A percentile compares a stretch with the other conserved stretches of the same genome.
These are phyloP conservation scores for Citrullus colocynthis DNA, from an alignment of 306 rosid species.

Conservation along the genomic window DNA sequence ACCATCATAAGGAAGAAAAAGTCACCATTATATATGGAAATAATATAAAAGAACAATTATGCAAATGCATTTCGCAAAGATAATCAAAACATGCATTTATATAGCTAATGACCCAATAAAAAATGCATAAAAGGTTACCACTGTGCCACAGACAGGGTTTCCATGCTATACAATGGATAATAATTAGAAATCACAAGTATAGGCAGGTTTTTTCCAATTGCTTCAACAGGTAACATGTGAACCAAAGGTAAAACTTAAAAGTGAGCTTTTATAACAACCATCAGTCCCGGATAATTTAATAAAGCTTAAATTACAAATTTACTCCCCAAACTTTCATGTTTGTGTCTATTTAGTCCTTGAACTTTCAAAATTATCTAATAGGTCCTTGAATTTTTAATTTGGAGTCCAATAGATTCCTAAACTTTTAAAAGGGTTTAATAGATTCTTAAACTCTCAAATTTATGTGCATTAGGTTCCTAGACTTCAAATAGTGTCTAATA, in stretches of 20 bases:
- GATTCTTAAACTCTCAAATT: too few relatives aligned
- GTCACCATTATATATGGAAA: background rate
- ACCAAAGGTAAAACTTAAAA: background rate
- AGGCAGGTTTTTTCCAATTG: background rate
- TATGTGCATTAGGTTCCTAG: too few relatives aligned
- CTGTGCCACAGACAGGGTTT: background rate
- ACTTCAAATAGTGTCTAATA: too few relatives aligned
- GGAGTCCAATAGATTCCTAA: too few relatives aligned
- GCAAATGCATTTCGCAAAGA: background rate
- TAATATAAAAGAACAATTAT: background rate
- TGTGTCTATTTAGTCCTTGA: too few relatives aligned
- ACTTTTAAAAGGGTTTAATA: too few relatives aligned
- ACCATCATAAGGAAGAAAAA: background rate
- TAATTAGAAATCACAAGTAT: background rate
- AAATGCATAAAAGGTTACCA: background rate
- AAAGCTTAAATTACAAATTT: background rate
- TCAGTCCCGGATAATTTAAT: background rate
- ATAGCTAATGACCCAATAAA: background rate
- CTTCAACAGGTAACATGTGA: background rate
- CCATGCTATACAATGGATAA: background rate
- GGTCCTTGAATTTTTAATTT: too few relatives aligned
- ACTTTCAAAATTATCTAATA: too few relatives aligned
- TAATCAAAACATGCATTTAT: conserved; percentile 1
- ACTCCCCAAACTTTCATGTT: too few relatives aligned
- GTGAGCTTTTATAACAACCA: background rate